Conservation (phyloP, 176 grass and related monocot genomes). For the Melocanna baccifera region DNA sequence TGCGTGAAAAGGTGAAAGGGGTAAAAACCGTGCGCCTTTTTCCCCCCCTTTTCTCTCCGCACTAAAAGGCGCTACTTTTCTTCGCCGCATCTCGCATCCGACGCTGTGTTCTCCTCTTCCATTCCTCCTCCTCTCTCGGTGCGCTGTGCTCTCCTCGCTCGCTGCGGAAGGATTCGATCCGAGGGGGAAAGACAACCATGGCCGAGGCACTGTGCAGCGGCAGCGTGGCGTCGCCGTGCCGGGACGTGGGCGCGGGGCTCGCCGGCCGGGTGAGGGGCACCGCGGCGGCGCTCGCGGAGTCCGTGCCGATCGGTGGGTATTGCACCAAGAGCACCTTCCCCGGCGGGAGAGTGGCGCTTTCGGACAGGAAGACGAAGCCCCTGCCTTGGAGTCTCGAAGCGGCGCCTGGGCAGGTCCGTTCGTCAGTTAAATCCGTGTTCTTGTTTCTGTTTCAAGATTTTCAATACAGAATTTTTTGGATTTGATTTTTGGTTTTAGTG, state of each 20-base stretch:
- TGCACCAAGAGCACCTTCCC: constrained; percentile 34
- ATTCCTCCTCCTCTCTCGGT: neutral
- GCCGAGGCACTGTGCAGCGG: constrained; percentile 44
- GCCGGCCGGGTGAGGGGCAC: constrained; percentile 16
- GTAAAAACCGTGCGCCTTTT: neutral
- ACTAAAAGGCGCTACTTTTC: constrained; percentile 14
- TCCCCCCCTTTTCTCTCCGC: neutral
- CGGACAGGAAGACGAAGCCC: constrained; percentile 26
- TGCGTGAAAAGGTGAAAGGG: neutral
- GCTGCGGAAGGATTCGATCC: neutral
- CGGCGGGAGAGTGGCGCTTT: constrained; percentile 41
- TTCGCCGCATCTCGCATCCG: constrained; percentile 23
- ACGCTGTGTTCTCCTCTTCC: neutral
- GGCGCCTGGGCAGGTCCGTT: constrained; percentile 38
- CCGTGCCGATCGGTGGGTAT: constrained; percentile 10
- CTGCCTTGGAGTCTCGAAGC: constrained; percentile 29
- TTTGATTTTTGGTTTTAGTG: neutral
- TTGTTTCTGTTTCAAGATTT: neutral
- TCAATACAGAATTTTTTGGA: neutral
- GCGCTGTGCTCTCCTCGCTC: neutral
- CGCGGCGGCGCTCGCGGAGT: constrained; percentile 18
- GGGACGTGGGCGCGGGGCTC: neutral
- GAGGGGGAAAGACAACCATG: neutral
- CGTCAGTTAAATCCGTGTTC: neutral
- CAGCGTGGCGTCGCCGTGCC: constrained; percentile 20